Evolutionary conservation across 2,329 filamentous ascomycete genomes (phyloP), one percentile per base, ranked within the genome.

Genomic region (Penicillium sp.): DNA sequence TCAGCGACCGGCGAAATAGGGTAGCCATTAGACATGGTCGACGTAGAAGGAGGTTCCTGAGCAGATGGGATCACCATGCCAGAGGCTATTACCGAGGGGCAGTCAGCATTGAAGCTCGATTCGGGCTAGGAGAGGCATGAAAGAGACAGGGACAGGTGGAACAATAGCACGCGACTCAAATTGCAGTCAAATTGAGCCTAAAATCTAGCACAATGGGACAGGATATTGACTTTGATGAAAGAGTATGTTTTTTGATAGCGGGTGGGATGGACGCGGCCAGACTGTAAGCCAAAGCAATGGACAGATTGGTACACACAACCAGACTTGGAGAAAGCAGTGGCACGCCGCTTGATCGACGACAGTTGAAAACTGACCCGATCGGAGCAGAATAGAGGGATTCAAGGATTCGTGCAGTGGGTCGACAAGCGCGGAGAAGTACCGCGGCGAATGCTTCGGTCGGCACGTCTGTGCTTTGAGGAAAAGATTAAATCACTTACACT

Each of bases 401-500:
- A 57, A 59, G 55, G 53, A 53, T 49, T 62, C 54, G 57, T 60
- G 53, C 59, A 61, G 67, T 69, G 66, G 66, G 67, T 70, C 67
- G 65, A 69, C 51, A 55, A 56, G 58, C 61, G 64, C 64, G 62
- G 64, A 66, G 63, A 68, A 65, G 66, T 68, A 69, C 63, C 58
- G 64, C 62, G 62, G 61, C 60, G 58, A 62, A 61, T 57, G 61
- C 57, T 51, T 63, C 56, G 62, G 48, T 61, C 55, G 55, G 63
- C 59, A 64, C 58, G 61, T 56, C 57, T 62, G 48, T 54, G 52
- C 53, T 52, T 52, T 58, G 52, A 59, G 57, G 19, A 37, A 43
- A 62, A 62, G 60, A 69, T 63, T 61, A 62, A 59, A 56, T 59
- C 61, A 80, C 77, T 78, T 70, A 81, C 79, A 76, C 72, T 79